Evolutionary conservation across 805 yeast genomes (phyloP).

Genomic region (Teunomyces gatunensis): DNA sequence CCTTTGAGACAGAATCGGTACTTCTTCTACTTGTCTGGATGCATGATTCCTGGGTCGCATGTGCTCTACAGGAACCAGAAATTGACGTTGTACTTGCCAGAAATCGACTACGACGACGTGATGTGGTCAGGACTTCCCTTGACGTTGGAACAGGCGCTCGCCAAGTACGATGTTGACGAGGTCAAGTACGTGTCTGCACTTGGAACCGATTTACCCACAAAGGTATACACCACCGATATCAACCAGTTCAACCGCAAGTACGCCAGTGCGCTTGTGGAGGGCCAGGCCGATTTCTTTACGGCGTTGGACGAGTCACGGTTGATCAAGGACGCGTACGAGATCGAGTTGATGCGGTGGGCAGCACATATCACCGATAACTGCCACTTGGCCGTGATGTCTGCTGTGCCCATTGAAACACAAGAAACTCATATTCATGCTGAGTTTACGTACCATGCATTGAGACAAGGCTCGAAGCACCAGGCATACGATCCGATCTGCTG

Average conservation of each 20-base stretch:
- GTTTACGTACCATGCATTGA: slow-evolving; percentile 85
- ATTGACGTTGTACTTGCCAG: slow-evolving; percentile 74
- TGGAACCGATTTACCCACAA: slow-evolving; percentile 24
- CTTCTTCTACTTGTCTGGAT: slow-evolving; percentile 84
- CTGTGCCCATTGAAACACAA: slow-evolving; percentile 78
- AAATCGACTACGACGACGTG: slow-evolving; percentile 81
- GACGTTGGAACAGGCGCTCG: slow-evolving; percentile 58
- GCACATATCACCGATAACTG: slow-evolving; percentile 82
- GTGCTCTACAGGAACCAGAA: slow-evolving; percentile 53
- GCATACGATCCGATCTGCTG: slow-evolving; percentile 97
- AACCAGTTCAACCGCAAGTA: slow-evolving; percentile 43
- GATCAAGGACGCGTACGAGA: slow-evolving; percentile 81
- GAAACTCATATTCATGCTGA: slow-evolving; percentile 96
- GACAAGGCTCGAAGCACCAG: slow-evolving; percentile 88
- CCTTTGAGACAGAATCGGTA: slow-evolving; percentile 88
- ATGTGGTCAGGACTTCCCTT: slow-evolving; percentile 96
- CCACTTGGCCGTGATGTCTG: slow-evolving; percentile 90
- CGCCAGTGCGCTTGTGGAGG: slow-evolving; percentile 36
- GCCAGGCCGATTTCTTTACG: slow-evolving; percentile 48
- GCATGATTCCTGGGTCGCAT: slow-evolving; percentile 73
- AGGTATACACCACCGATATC: slow-evolving; percentile 50
- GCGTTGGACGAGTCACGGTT: slow-evolving; percentile 87
- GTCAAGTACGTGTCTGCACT: slow-evolving; percentile 63
- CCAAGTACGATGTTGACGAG: slow-evolving; percentile 76
- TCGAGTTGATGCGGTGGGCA: slow-evolving; percentile 75